Evolutionary conservation across 768 basidiomycete genomes (phyloP), one percentile per base, ranked within the genome.

Genomic region (Lyophyllum decastes): DNA sequence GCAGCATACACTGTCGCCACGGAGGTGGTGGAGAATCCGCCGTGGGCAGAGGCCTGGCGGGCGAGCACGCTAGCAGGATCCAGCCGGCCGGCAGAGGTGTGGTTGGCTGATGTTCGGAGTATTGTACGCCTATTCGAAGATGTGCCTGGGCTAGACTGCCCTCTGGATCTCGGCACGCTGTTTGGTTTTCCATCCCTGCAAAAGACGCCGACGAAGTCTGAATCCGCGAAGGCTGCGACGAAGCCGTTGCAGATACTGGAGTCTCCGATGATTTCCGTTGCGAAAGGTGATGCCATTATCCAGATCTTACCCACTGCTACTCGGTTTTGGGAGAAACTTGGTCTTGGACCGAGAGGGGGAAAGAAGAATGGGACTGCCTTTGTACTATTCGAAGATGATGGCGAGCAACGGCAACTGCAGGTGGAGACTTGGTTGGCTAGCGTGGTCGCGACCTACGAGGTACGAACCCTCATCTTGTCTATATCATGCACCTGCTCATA

Each of bases 271-370:
- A 67, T 94, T 11, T 76, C 86, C 0, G 78, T 90, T 26, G 86
- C 82, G 2, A 91, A 90, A 65, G 82, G 83, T 2, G 86, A 87
- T 35, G 79, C 83, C 3, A 70, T 92, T 25, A 76, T 94, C n/a
- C 85, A 92, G 41, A 70, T 91, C 17, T 70, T 84, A 14, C 87
- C 91, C 1, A 71, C 90, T 4, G 88, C 91, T 0, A 66, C 94
- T 22, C 80, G 87, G 2, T 94, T 94, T 69, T 94, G 93, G 92
- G 88, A 90, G 63, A 94, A 92, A 68, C 78, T 94, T 12, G 91
- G 90, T 0, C 67, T 95, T 44, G 77, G 78, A 16, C 93, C 93
- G 0, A 78, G 81, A 47, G 81, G 81, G 34, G 93, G 94, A 7
- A 76, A 73, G 56, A 94, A 94, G 72, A 79, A 94, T 62, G 77